Evolutionary conservation across 495 filamentous ascomycete genomes (phyloP), one percentile per base, ranked within the genome.

Genomic region (Hapsidospora chrysogenum): DNA sequence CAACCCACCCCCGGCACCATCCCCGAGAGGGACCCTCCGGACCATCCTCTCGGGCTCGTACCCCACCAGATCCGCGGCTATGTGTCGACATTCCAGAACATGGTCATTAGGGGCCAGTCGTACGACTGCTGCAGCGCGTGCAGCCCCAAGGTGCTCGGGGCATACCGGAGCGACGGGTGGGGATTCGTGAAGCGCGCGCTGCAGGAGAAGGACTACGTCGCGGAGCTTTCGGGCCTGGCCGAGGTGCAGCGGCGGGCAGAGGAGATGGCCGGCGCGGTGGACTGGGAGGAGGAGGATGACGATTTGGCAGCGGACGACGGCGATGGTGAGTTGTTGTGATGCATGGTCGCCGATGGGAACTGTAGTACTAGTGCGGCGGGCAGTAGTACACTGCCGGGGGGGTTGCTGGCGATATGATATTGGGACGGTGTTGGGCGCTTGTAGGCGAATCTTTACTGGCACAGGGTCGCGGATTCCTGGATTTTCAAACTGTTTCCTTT

Each of bases 31-130:
- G 75, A 73, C 33, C 56, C 66, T 4, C 41, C 45, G 15, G 62
- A 75, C 31, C 75, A 93, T 50, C 80, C 89, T 3, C 70, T 97
- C 11, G 89, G 89, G 6, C 64, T 83, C 39, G 70, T 97, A 1
- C 89, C 89, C 13, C 89, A 97, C 49, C 82, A 87, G 43, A 83
- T 97, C 29, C 78, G 89, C 38, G 89, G 89, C 11, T 96, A 85
- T 51, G 66, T 96, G n/a, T 69, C 74, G 31, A 80, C 56, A 8
- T 96, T 86, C 53, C 72, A 81, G 49, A 94, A 86, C 47, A 68
- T 95, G 42, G 55, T 76, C 20, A 74, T 96, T 31, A 74, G 70
- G 39, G 87, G 89, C 7, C 64, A 65, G 42, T 84, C 78, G 35
- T 97, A 93, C 49, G 73, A 85, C 37, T 85, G 76, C 55, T 97